Base-by-base conservation (phyloP, 306 rosid species). In the Hippophae rhamnoides region DNA sequence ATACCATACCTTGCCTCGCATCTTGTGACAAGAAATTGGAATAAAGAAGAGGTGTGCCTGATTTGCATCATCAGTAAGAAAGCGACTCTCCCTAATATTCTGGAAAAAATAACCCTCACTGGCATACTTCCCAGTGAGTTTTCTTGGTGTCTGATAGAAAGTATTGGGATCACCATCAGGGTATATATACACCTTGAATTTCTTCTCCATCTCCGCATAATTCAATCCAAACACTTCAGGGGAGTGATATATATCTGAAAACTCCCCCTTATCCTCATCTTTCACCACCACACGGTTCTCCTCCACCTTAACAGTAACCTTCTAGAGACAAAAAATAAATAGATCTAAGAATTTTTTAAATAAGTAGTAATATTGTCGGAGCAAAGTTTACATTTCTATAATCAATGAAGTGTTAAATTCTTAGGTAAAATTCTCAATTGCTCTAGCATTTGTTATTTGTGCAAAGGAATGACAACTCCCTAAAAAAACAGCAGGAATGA, bases 161-260 rank as follows among this genome's bases (percentile, higher is more conserved):
- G 98, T 88, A 3, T 87, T 85, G 58, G 93, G 81, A 85, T 92
- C 98, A 11, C 98, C 96, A 64, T 92, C 96, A 9, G 95, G 89
- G 66, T 92, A 92, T 54, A 88, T 78, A 14, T 81, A 92, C 1
- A 92, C 96, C 89, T 85, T 92, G 76, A 88, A 85, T 64, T 70
- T 83, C 76, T 68, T 68, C 81, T 79, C 88, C 96, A 92, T 92
- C 49, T 81, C 93, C 3, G 80, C 96, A 49, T 68, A 88, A 73
- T 83, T 83, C 68, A 84, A 40, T 66, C 82, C 58, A 71, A 92
- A 92, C 49, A 83, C 86, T 51, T 78, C 74, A 58, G 93, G 85
- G 18, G 81, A 83, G 77, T 92, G 96, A 60, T 79, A 88, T 3
- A 77, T 53, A 57, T 88, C 95, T 6, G 78, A 61, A 46, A 69